These are phyloP conservation scores for Ustilaginoidea virens DNA, from an alignment of 2,329 filamentous ascomycete genomes.

Conservation along the genomic window DNA sequence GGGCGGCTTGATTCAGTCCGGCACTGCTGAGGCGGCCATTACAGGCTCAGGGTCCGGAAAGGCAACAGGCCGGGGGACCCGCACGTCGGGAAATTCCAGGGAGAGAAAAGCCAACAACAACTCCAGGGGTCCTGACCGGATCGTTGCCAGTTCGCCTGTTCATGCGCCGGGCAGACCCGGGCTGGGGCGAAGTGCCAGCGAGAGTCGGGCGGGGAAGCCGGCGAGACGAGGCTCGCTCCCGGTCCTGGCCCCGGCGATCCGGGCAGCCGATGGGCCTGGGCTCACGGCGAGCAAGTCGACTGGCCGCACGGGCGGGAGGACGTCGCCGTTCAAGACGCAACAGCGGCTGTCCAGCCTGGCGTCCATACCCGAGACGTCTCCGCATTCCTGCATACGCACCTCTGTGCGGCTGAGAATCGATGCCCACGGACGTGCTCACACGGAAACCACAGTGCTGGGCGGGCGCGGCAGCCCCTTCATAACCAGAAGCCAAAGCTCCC, in stretches of 20 bases:
- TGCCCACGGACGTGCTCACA: constrained; percentile 41
- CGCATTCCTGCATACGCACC: constrained; percentile 29
- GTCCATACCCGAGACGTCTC: constrained; percentile 39
- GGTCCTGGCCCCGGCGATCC: constrained; percentile 29
- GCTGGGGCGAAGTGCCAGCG: constrained; percentile 38
- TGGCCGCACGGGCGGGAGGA: constrained; percentile 27
- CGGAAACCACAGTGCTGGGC: constrained; percentile 32
- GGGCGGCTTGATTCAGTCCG: constrained; percentile 13
- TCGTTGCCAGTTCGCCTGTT: constrained; percentile 32
- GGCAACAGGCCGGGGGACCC: constrained; percentile 14
- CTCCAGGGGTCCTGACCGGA: constrained; percentile 21
- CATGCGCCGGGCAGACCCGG: constrained; percentile 32
- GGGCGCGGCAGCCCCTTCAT: constrained; percentile 16
- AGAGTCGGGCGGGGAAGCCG: constrained; percentile 32
- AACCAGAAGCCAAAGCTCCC: constrained; percentile 14
- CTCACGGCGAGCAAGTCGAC: constrained; percentile 19
- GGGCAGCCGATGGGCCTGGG: constrained; percentile 14
- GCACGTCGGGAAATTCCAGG: constrained; percentile 29
- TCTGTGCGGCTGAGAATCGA: constrained; percentile 50
- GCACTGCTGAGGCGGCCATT: constrained; percentile 14
- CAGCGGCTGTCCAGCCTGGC: constrained; percentile 34
- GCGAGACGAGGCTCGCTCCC: constrained; percentile 25
- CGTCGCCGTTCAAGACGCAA: constrained; percentile 37
- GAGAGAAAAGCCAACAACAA: constrained; percentile 22
- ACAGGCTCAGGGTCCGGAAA: constrained; percentile 12